Conservation (phyloP, 495 filamentous ascomycete genomes). For the Aspergillus conjunctus region DNA sequence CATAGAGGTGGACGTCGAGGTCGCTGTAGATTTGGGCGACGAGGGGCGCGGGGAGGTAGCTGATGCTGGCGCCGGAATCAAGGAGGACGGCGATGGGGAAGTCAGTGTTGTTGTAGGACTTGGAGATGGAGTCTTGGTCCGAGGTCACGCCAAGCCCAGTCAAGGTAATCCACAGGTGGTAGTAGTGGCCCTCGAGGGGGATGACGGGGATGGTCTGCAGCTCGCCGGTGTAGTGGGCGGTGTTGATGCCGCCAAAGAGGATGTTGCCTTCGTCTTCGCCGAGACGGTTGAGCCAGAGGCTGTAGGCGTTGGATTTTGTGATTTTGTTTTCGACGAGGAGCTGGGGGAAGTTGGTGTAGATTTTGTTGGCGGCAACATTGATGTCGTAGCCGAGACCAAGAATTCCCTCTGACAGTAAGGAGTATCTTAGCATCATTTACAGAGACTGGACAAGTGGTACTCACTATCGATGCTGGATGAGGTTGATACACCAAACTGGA, state of each 20-base stretch:
- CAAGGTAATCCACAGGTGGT: constrained; percentile 76
- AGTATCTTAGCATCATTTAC: neutral
- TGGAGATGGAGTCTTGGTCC: constrained; percentile 33
- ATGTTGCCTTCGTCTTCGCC: constrained; percentile 71
- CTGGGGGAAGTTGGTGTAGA: constrained; percentile 17
- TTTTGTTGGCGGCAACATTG: constrained; percentile 6
- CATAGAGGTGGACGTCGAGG: constrained; percentile 63
- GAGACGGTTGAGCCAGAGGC: constrained; percentile 84
- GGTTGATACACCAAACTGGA: constrained; percentile 80
- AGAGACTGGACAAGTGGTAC: constrained; percentile 15
- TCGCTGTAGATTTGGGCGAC: constrained; percentile 59
- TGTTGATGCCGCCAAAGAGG: constrained; percentile 86
- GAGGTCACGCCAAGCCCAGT: constrained; percentile 52
- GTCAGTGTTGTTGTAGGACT: constrained; percentile 44
- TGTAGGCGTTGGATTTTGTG: constrained; percentile 77
- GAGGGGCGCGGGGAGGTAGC: constrained; percentile 70
- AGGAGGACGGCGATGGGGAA: constrained; percentile 69
- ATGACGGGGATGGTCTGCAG: constrained; percentile 74
- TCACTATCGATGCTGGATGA: constrained; percentile 51
- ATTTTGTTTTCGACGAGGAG: constrained; percentile 20
- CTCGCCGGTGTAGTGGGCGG: constrained; percentile 65
- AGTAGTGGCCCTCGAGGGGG: constrained; percentile 46
- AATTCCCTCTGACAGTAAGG: constrained; percentile 60
- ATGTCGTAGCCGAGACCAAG: constrained; percentile 75
- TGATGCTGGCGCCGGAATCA: constrained; percentile 76